Evolutionary conservation across 2,329 filamentous ascomycete species (phyloP).

Genomic region (Alternaria conjuncta): DNA sequence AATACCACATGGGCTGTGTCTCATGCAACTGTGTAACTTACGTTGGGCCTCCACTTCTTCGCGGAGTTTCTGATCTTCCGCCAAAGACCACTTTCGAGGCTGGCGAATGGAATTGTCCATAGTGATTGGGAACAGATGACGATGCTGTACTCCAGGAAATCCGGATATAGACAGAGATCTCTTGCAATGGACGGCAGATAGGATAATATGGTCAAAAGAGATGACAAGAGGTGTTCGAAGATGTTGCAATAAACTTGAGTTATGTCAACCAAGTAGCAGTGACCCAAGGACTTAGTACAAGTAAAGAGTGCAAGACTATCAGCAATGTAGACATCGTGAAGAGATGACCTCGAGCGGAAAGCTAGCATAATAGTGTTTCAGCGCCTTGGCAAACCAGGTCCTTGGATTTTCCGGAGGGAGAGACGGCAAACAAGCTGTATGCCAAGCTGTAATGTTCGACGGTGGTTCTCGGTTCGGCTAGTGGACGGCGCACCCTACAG

Average conservation of each 20-base stretch:
- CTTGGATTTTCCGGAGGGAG: conserved; percentile 6
- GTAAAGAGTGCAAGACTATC: not conserved
- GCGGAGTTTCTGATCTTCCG: conserved; percentile 34
- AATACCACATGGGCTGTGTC: not conserved
- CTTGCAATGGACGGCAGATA: not conserved
- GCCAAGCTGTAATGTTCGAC: conserved; percentile 13
- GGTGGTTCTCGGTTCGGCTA: conserved; percentile 20
- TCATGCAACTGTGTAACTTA: conserved; percentile 11
- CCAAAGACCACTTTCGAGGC: conserved; percentile 38
- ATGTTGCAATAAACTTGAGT: not conserved
- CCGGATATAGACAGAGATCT: not conserved
- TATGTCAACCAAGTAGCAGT: not conserved
- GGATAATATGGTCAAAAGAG: not conserved
- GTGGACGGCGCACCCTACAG: conserved; percentile 20
- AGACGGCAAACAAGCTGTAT: conserved; percentile 7
- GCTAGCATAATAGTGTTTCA: conserved; percentile 4
- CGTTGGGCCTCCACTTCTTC: conserved; percentile 37
- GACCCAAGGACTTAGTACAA: not conserved
- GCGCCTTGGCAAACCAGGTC: conserved; percentile 12
- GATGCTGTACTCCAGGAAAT: not conserved
- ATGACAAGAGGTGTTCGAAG: not conserved
- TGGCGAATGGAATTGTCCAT: conserved; percentile 28
- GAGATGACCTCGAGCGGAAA: conserved; percentile 13
- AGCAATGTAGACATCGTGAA: conserved; percentile 5
- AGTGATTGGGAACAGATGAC: not conserved